Base-by-base conservation (phyloP, 2,329 filamentous ascomycete genomes). In the Drechslerella dactyloides region DNA sequence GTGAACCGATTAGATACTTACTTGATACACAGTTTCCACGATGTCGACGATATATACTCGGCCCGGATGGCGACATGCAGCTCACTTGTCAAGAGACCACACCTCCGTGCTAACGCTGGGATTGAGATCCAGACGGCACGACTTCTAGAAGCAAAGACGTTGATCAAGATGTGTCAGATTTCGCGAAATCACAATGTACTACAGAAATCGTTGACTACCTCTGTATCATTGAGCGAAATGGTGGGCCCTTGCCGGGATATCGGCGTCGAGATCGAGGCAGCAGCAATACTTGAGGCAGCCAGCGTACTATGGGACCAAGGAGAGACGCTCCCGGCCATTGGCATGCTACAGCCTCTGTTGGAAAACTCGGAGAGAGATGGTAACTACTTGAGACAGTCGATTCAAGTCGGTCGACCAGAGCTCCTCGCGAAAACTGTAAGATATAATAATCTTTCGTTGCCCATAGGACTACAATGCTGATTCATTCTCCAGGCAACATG, bases 281-380 rank as follows among this genome's bases (percentile, higher is more conserved):
- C 88, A 11, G 86, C 92, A 42, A 87, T 88, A 74, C 85, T 93
- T 60, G 94, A 97, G 79, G 86, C 90, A 6, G 93, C 96, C 10
- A 91, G 90, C 76, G 91, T 96, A 5, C 82, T 99, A 0, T 99
- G 94, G 93, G 91, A 96, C 73, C 90, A 96, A 78, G 92, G 92
- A 11, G 93, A 99, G 79, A 90, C 91, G 82, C 86, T 89, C 19
- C 87, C 90, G 0, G 96, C 94, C 0, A 96, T 99, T 69, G 85
- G 88, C 40, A 93, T 97, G 84, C 85, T 97, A 19, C 89, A 93
- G 76, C 85, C 86, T 48, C 84, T 97, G 10, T 85, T 89, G 35
- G 69, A 73, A 27, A 62, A 63, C 35, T 73, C 69, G 61, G 82
- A 83, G 48, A 83, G 86, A 57, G 82, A 84, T 42, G 83, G 86